Base-by-base conservation (phyloP, 768 basidiomycete species). In the Xanthoconium stramineum region DNA sequence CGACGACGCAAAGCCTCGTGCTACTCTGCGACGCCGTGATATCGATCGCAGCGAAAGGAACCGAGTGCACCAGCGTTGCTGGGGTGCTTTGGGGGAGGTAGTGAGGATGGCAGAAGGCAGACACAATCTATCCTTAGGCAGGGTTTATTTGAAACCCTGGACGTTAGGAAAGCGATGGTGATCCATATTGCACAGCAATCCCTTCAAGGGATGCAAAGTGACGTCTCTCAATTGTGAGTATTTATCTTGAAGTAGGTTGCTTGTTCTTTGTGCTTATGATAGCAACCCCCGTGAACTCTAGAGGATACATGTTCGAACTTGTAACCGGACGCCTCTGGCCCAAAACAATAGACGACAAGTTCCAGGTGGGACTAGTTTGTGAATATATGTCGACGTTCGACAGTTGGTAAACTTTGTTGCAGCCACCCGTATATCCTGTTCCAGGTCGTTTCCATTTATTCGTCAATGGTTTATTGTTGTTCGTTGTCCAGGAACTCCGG, bases 101-200 rank as follows among this genome's bases (percentile, higher is more conserved):
- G 74, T 84, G 39, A 75, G 72, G 53, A 77, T 88, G 77, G 84
- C 83, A 20, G 86, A 88, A 65, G 82, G 78, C 13, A 75, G 77
- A 61, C 74, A 80, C 46, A 65, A 68, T 19, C 50, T 88, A 47
- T 76, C 72, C 6, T 68, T 86, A 52, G 85, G 84, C 37, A 77
- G 80, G 63, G 65, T 81, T 47, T 37, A 53, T 24, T 35, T 73
- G 57, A 63, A 63, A 54, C 66, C 62, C 0, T 71, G 71, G 70
- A 57, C 56, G 13, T 13, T 52, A 24, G 65, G 60, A 30, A 60
- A 47, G 44, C 50, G 45, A 47, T 32, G 24, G 33, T 53, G 46
- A 52, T 28, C 37, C 40, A 46, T 37, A 29, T 14, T 32, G 17
- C 30, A 29, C n/a, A 32, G 29, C 17, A 24, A n/a, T 43, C 29